phyloP scores from a whole-genome alignment of 345 rosid genomes.

The Euphorbia lathyris region DNA sequence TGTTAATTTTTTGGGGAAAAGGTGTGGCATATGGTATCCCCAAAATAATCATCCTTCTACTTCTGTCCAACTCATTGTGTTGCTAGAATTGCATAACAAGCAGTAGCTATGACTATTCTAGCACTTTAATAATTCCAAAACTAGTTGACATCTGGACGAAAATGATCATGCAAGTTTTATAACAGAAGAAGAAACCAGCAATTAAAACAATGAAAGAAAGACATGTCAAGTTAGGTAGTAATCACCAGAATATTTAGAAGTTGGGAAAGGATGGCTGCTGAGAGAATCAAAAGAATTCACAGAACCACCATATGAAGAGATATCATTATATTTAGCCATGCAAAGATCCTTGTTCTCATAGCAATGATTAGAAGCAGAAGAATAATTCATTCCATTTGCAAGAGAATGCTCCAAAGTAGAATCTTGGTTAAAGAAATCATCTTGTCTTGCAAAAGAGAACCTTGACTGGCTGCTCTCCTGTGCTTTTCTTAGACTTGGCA shows the following conservation, averaged over 20 bases:
- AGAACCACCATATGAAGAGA: constrained; percentile 15
- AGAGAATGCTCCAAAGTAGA: constrained; percentile 5
- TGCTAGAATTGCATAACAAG: background rate
- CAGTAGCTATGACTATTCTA: background rate
- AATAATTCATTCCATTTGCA: background rate
- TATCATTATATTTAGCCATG: constrained; percentile 10
- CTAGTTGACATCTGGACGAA: background rate
- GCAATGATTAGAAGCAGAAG: background rate
- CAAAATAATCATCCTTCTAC: background rate
- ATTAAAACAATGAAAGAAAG: background rate
- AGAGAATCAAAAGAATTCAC: constrained; percentile 9
- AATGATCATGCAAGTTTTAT: background rate
- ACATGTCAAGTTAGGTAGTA: background rate
- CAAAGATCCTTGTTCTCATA: constrained; percentile 8
- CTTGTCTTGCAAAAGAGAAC: constrained; percentile 31
- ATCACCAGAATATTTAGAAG: constrained; percentile 25
- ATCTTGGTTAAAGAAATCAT: constrained; percentile 11
- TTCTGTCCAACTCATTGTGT: background rate
- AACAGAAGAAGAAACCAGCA: background rate
- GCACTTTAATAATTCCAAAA: constrained; percentile 1
- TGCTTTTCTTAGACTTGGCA: constrained; percentile 18
- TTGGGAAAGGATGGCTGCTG: constrained; percentile 7
- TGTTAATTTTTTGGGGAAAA: background rate
- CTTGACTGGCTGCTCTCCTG: constrained; percentile 21
- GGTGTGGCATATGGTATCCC: background rate